Percentiles rank a stretch among this genome's conserved stretches.
Conservation (phyloP, 106 monocot species). For the Dendrobium chrysotoxum region DNA sequence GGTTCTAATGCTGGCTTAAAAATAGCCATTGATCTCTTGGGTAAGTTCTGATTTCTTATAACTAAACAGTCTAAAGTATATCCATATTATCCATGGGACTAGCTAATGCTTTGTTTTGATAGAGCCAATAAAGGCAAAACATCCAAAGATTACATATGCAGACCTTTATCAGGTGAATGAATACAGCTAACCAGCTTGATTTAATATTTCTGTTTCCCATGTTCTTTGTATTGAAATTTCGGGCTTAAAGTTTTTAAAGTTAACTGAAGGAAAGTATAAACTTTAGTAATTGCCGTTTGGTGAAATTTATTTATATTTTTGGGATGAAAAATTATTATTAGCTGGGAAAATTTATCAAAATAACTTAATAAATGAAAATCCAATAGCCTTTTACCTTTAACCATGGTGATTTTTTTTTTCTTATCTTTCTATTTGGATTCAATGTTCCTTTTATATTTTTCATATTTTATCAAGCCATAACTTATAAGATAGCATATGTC, state of each 20-base stretch:
- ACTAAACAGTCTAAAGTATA: neutral
- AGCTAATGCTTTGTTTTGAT: neutral
- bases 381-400: neutral
- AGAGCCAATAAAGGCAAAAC: slow-evolving; percentile 75
- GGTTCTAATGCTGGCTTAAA: slow-evolving; percentile 71
- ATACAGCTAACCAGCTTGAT: neutral
- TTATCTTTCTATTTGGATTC: neutral
- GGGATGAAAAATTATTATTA: neutral
- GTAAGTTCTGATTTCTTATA: slow-evolving; percentile 9
- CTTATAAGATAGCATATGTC: neutral
- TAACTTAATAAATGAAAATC: neutral
- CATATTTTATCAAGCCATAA: neutral
- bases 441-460: neutral
- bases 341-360: neutral
- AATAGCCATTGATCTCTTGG: slow-evolving; percentile 54
- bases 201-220: neutral
- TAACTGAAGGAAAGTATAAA: neutral
- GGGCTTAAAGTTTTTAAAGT: neutral
- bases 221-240: neutral
- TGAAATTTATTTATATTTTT: neutral
- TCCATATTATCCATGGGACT: neutral
- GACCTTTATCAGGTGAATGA: slow-evolving; percentile 90
- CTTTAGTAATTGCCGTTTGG: neutral
- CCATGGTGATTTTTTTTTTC: neutral
- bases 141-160: slow-evolving; percentile 85